Evolutionary conservation across 441 rosid species (phyloP).

Genomic region (Eugenia klotzschiana): DNA sequence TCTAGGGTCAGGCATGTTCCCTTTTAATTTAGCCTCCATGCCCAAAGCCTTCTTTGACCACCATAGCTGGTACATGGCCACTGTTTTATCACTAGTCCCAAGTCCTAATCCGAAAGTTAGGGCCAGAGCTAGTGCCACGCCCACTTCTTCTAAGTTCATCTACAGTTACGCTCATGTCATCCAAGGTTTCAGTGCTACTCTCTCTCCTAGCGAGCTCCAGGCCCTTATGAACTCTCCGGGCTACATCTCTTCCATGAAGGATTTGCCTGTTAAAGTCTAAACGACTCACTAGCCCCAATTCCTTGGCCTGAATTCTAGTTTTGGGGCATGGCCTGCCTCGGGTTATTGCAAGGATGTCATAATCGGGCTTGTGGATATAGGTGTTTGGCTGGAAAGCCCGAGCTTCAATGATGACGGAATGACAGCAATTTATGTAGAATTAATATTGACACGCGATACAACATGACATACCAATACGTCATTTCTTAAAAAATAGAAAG

Average conservation of each 20-base stretch:
- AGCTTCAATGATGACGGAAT: not conserved
- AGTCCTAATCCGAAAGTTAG: not conserved
- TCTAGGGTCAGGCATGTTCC: not conserved
- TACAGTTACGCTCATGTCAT: conserved; percentile 26
- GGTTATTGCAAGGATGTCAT: not conserved
- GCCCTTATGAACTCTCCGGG: conserved; percentile 17
- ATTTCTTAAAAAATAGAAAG: no score
- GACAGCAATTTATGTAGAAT: not conserved
- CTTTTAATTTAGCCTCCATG: conserved; percentile 5
- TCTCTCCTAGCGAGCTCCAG: conserved; percentile 18
- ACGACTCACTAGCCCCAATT: not conserved
- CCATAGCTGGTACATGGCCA: conserved; percentile 23
- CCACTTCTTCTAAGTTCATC: conserved; percentile 6
- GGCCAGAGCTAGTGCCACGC: not conserved
- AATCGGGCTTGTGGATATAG: not conserved
- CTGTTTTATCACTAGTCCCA: conserved; percentile 2
- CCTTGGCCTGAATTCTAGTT: not conserved
- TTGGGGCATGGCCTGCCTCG: not conserved
- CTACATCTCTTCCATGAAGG: conserved; percentile 11
- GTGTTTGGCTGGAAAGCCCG: not conserved
- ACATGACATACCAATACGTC: no score
- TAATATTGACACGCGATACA: no score
- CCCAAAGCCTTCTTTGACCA: conserved; percentile 19
- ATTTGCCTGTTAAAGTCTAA: not conserved
- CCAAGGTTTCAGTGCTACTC: conserved; percentile 29